Base-by-base conservation (phyloP, 805 yeast genomes). In the Yarrowia phangngaensis region DNA sequence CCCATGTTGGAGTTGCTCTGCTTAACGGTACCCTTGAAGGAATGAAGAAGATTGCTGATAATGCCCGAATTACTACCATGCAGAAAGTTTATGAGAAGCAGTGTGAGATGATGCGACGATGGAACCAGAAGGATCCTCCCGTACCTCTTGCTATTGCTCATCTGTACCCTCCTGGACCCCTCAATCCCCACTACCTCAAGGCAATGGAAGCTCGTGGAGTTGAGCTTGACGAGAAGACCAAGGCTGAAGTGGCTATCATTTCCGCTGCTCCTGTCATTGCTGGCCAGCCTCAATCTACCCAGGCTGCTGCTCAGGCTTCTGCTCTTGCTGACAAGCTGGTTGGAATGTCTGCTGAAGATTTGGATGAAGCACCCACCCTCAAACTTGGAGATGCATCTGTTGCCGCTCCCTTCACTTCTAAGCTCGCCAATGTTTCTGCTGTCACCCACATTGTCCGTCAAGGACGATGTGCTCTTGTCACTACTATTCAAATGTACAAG, bases 401-500 rank as follows among this genome's bases (percentile, higher is more conserved):
- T 60, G 98, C 98, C 50, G 98, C 98, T 24, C 98, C 98, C 36
- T 87, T 92, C 66, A 92, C 98, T 14, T 89, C 97, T 17, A 92
- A 92, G 64, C 76, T 92, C 56, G 79, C 95, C 19, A 84, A 83
- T 61, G 98, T 92, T 23, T 77, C 89, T 50, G 82, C 98, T 50
- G 96, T 92, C 50, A 84, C 95, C 47, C 82, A 88, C 63, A 84
- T 92, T 56, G 78, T 92, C 57, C 88, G 98, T 69, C 97, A 92
- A 73, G 98, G 98, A 56, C 87, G 98, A 69, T 86, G 95, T 73
- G 95, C 98, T 6, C 74, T 92, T 57, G 96, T 92, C 34, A 86
- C 96, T 13, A 92, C 98, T 7, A 89, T 92, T 63, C 98, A 92
- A 71, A 92, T 92, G 98, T 92, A 92, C 76, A 92, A 92, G 72